Evolutionary conservation across 2,329 filamentous ascomycete genomes (phyloP).

Genomic region (Colletotrichum spinosum): DNA sequence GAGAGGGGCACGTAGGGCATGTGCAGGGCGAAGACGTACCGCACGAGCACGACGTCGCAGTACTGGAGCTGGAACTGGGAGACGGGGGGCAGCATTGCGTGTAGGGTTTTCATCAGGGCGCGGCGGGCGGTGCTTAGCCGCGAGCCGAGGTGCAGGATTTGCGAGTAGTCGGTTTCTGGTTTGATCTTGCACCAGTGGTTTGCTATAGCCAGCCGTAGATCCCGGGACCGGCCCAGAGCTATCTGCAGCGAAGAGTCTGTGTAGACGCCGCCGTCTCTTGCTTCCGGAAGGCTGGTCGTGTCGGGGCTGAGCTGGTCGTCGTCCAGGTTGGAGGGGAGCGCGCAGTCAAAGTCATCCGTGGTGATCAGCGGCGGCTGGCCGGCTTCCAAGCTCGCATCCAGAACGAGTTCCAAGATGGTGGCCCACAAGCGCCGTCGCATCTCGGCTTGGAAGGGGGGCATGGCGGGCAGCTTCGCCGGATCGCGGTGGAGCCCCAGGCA

Average conservation of each 20-base stretch:
- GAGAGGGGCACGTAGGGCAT: slow-evolving; percentile 58
- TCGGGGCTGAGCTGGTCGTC: slow-evolving; percentile 61
- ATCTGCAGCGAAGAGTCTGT: slow-evolving; percentile 64
- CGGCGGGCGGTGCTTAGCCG: slow-evolving; percentile 54
- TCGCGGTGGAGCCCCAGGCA: slow-evolving; percentile 49
- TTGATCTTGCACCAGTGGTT: slow-evolving; percentile 60
- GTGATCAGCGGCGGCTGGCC: slow-evolving; percentile 54
- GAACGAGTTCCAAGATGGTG: slow-evolving; percentile 37
- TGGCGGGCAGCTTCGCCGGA: slow-evolving; percentile 42
- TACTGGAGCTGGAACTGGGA: slow-evolving; percentile 55
- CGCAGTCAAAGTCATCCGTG: slow-evolving; percentile 60
- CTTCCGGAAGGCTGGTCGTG: slow-evolving; percentile 36
- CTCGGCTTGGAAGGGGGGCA: slow-evolving; percentile 43
- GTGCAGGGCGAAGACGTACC: slow-evolving; percentile 65
- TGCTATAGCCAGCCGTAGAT: slow-evolving; percentile 56
- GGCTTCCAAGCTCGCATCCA: background rate
- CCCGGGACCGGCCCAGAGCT: slow-evolving; percentile 56
- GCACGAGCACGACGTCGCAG: slow-evolving; percentile 56
- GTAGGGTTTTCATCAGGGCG: slow-evolving; percentile 47
- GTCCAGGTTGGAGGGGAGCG: slow-evolving; percentile 60
- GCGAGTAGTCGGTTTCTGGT: slow-evolving; percentile 54
- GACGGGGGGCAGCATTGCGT: slow-evolving; percentile 37
- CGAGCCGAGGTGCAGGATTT: slow-evolving; percentile 57
- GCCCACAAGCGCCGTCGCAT: slow-evolving; percentile 49
- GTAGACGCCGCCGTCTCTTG: slow-evolving; percentile 42